These are phyloP conservation scores for Crithidia bombi DNA, from an alignment of 208 protist species.

Conservation along the genomic window DNA sequence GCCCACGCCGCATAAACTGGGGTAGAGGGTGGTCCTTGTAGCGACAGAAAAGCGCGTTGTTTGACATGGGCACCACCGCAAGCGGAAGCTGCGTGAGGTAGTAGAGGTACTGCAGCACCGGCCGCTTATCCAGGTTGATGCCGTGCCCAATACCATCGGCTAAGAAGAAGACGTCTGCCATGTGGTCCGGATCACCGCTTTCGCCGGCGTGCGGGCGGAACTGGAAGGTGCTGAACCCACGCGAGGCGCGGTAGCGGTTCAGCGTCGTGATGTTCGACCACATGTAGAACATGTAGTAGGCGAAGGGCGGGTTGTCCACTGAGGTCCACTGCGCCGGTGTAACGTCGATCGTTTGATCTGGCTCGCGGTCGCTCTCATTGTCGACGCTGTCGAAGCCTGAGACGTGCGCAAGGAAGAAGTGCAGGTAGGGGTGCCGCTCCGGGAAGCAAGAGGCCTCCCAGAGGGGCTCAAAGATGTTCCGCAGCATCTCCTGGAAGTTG, in stretches of 20 bases:
- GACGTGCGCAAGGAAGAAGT: constrained; percentile 94
- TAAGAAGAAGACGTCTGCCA: constrained; percentile 87
- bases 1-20: constrained; percentile 91
- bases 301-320: constrained; percentile 85
- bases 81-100: constrained; percentile 98
- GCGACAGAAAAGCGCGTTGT: constrained; percentile 98
- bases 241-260: constrained; percentile 92
- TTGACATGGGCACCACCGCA: constrained; percentile 97
- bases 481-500: constrained; percentile 95
- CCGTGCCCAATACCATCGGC: constrained; percentile 96
- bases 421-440: constrained; percentile 88
- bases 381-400: constrained; percentile 97
- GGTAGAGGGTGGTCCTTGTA: constrained; percentile 96
- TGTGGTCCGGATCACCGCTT: constrained; percentile 89
- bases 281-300: constrained; percentile 97
- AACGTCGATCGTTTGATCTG: constrained; percentile 44
- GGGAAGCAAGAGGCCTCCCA: constrained; percentile 97
- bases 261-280: constrained; percentile 97
- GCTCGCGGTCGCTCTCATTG: constrained; percentile 94
- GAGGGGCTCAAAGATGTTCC: constrained; percentile 97
- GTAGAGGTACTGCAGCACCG: constrained; percentile 98
- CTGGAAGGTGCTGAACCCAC: constrained; percentile 91
- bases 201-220: constrained; percentile 98
- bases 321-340: constrained; percentile 55
- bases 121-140: constrained; percentile 92